These are phyloP conservation scores for Chrysoporthe cubensis DNA, from an alignment of 2,329 filamentous ascomycete genomes.

Conservation along the genomic window DNA sequence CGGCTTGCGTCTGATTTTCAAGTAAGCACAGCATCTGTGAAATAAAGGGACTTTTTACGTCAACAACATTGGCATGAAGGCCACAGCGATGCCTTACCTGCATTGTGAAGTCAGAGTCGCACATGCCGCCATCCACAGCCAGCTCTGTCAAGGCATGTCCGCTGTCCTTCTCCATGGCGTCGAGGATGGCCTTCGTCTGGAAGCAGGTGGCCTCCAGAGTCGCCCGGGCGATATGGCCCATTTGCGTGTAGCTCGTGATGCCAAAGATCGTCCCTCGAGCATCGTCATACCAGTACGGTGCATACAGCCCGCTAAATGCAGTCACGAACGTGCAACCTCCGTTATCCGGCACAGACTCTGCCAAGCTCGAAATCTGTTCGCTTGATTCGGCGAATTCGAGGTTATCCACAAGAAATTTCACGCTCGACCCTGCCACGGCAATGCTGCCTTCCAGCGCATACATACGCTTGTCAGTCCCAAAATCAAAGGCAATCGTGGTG, in stretches of 20 bases:
- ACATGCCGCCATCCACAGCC: slow-evolving; percentile 86
- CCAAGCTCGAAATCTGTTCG: slow-evolving; percentile 49
- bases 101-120: slow-evolving; percentile 80
- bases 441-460: slow-evolving; percentile 80
- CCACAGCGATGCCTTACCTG: slow-evolving; percentile 44
- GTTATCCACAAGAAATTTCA: slow-evolving; percentile 69
- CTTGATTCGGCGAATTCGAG: slow-evolving; percentile 57
- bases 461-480: slow-evolving; percentile 67
- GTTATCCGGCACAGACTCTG: slow-evolving; percentile 63
- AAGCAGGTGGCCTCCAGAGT: slow-evolving; percentile 83
- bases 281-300: slow-evolving; percentile 85
- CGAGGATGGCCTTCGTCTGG: slow-evolving; percentile 80
- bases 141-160: slow-evolving; percentile 73
- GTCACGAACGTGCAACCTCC: slow-evolving; percentile 79
- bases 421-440: slow-evolving; percentile 74
- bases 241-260: slow-evolving; percentile 76
- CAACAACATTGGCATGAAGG: not conserved
- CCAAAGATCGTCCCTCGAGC: slow-evolving; percentile 80
- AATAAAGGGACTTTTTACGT: not conserved
- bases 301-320: slow-evolving; percentile 79
- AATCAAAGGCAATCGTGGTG: slow-evolving; percentile 77
- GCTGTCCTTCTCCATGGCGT: slow-evolving; percentile 80
- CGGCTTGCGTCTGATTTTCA: slow-evolving; percentile 67
- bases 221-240: slow-evolving; percentile 77
- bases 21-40: slow-evolving; percentile 38